These are phyloP conservation scores for Alternaria viburni DNA, from an alignment of 2,329 filamentous ascomycete species.

Conservation along the genomic window DNA sequence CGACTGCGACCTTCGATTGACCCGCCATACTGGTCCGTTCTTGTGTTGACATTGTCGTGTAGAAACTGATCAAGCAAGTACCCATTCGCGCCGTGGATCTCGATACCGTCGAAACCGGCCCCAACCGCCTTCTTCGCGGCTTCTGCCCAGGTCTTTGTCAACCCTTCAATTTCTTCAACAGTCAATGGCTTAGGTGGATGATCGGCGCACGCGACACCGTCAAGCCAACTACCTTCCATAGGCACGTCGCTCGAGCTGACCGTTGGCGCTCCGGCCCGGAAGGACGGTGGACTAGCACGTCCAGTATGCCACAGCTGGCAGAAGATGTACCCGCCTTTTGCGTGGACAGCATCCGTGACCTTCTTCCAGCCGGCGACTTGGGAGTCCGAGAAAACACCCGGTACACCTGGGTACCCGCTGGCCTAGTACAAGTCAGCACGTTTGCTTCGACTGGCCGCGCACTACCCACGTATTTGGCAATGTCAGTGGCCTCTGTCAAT, in stretches of 20 bases:
- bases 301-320: slow-evolving; percentile 57
- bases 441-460: background rate
- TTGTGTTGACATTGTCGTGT: slow-evolving; percentile 57
- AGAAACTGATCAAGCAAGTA: slow-evolving; percentile 61
- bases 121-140: slow-evolving; percentile 49
- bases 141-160: slow-evolving; percentile 47
- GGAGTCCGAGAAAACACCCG: slow-evolving; percentile 42
- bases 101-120: slow-evolving; percentile 46
- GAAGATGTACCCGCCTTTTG: slow-evolving; percentile 58
- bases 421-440: slow-evolving; percentile 39
- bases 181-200: slow-evolving; percentile 46
- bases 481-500: slow-evolving; percentile 63
- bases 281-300: slow-evolving; percentile 50
- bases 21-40: slow-evolving; percentile 60
- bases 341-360: slow-evolving; percentile 59
- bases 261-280: slow-evolving; percentile 46
- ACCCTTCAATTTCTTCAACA: slow-evolving; percentile 48
- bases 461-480: slow-evolving; percentile 38
- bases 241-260: slow-evolving; percentile 51
- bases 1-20: slow-evolving; percentile 59
- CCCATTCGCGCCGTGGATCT: slow-evolving; percentile 54
- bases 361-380: slow-evolving; percentile 60
- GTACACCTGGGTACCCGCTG: slow-evolving; percentile 46
- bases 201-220: slow-evolving; percentile 47
- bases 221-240: slow-evolving; percentile 49